These are phyloP conservation scores for Fusarium camptoceras DNA, from an alignment of 2,329 filamentous ascomycete species.

Conservation along the genomic window DNA sequence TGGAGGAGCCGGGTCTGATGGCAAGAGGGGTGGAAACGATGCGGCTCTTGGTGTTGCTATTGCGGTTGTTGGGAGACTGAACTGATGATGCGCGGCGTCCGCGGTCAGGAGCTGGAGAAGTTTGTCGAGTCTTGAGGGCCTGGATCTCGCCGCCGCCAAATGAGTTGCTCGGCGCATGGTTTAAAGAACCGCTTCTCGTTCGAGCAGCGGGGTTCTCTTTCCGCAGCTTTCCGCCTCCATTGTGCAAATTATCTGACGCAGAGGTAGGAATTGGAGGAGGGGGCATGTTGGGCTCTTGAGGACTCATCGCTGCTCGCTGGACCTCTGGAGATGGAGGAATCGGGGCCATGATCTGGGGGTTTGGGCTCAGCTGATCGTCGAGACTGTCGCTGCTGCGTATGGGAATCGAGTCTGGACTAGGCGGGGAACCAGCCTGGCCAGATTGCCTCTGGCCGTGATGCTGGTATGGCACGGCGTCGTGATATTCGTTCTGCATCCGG, in stretches of 20 bases:
- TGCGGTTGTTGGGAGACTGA: slow-evolving; percentile 52
- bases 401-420: slow-evolving; percentile 25
- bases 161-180: slow-evolving; percentile 38
- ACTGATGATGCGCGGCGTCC: slow-evolving; percentile 62
- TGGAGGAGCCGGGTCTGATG: slow-evolving; percentile 42
- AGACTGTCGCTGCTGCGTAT: slow-evolving; percentile 28
- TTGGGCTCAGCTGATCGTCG: slow-evolving; percentile 35
- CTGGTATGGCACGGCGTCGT: slow-evolving; percentile 34
- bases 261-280: slow-evolving; percentile 27
- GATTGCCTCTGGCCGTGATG: slow-evolving; percentile 17
- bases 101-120: slow-evolving; percentile 54
- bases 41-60: slow-evolving; percentile 48
- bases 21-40: slow-evolving; percentile 50
- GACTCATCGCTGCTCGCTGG: slow-evolving; percentile 40
- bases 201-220: slow-evolving; percentile 48
- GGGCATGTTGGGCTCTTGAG: slow-evolving; percentile 37
- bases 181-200: slow-evolving; percentile 51
- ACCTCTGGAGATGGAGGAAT: slow-evolving; percentile 48
- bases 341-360: slow-evolving; percentile 48
- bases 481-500: slow-evolving; percentile 36
- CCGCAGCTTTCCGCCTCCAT: slow-evolving; percentile 47
- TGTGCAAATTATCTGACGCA: slow-evolving; percentile 32
- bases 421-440: slow-evolving; percentile 27
- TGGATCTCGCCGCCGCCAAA: slow-evolving; percentile 26
- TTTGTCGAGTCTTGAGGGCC: slow-evolving; percentile 44